These are phyloP conservation scores for Psilocybe azurescens DNA, from an alignment of 768 basidiomycete species.

Conservation along the genomic window DNA sequence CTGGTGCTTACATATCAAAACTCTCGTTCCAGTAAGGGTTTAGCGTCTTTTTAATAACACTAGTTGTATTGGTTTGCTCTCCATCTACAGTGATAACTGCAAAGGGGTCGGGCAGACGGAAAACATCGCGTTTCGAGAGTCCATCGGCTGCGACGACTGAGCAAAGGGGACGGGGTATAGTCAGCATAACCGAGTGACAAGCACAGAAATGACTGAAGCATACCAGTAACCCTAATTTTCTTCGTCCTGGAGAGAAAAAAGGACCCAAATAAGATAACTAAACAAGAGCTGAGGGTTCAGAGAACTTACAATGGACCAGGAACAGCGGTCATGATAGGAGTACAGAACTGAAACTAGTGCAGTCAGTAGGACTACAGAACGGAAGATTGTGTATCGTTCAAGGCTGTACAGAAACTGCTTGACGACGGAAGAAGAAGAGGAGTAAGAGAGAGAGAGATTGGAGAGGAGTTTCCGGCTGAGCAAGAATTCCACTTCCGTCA, in stretches of 20 bases:
- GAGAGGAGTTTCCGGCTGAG: slow-evolving; percentile 16
- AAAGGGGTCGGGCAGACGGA: slow-evolving; percentile 96
- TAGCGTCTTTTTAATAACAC: slow-evolving; percentile 94
- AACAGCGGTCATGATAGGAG: slow-evolving; percentile 48
- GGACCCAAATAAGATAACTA: slow-evolving; percentile 9
- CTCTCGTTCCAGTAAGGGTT: slow-evolving; percentile 99
- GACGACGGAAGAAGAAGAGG: slow-evolving; percentile 14
- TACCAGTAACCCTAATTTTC: slow-evolving; percentile 83
- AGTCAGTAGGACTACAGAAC: background rate
- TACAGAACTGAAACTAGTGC: background rate
- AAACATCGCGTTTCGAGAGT: slow-evolving; percentile 92
- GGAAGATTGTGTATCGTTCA: background rate
- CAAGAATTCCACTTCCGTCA: slow-evolving; percentile 20
- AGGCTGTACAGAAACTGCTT: slow-evolving; percentile 7
- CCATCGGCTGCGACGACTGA: slow-evolving; percentile 95
- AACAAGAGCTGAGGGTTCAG: background rate
- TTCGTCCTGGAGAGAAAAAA: slow-evolving; percentile 48
- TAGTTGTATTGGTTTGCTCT: slow-evolving; percentile 96
- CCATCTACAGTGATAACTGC: slow-evolving; percentile 98
- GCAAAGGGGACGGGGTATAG: slow-evolving; percentile 4
- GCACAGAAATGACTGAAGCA: slow-evolving; percentile 20
- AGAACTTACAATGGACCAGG: slow-evolving; percentile 49
- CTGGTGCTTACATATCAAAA: slow-evolving; percentile 85
- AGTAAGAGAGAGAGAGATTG: slow-evolving; percentile 4
- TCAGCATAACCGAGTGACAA: background rate